Base-by-base conservation (phyloP, 208 protist species). In the Leptomonas pyrrhocoris region DNA sequence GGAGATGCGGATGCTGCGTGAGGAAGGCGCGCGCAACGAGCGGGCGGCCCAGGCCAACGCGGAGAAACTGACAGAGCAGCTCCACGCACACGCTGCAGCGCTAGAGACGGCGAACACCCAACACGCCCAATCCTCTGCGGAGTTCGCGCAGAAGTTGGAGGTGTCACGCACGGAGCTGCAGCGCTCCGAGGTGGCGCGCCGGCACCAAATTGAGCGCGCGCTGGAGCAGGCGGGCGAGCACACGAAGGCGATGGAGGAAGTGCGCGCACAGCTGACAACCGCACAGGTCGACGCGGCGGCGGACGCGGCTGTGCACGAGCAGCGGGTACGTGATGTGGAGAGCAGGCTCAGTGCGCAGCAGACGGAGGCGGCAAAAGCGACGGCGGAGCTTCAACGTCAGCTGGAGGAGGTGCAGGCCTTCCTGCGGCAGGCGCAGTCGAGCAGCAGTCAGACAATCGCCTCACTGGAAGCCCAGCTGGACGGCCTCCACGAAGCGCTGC, bases 221-320 rank as follows among this genome's bases (percentile, higher is more conserved):
- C 63, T 78, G 31, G 34, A 58, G 73, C 49, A 64, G 57, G 42
- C 49, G 2, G 27, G 19, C 19, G 73, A 64, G 48, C 73, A 72
- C 48, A 28, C 54, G 9, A 42, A 43, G 18, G 55, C 34, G 46
- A 43, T 78, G 64, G 56, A 70, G 28, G 46, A 46, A 31, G 31
- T 46, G 23, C 55, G 36, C 4, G 36, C 36, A 7, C 34, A 60
- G 55, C 55, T 71, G 25, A 42, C 55, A 36, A 42, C 45, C 21
- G 34, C 21, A 4, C 3, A 63, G 27, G 54, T 30, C 0, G 31
- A 8, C 23, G 31, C 34, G 28, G 9, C 31, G 2, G 54, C n/a
- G 6, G 54, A 25, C 19, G 23, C 0, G 12, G 36, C 46, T n/a
- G 30, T 3, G 0, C 67, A 65, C 36, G 19, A 64, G 18, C 38